Percentiles rank a stretch among this genome's conserved stretches.
These are phyloP conservation scores for Blakeslea trispora DNA, from an alignment of 371 early-diverging fungal species.

Conservation along the genomic window DNA sequence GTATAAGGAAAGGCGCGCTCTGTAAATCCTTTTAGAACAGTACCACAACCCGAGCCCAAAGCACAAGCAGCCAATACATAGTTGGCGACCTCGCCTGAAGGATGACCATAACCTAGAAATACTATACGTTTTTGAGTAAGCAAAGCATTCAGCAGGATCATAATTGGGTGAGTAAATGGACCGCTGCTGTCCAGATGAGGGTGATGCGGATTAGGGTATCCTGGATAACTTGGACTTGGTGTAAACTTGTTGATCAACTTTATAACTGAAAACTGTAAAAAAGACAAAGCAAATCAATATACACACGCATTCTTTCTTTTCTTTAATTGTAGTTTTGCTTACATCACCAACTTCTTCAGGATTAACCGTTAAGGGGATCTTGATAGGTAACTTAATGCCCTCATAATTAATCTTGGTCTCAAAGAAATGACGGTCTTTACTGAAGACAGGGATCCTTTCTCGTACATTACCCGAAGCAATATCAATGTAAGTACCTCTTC, in stretches of 20 bases:
- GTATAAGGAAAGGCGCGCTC: conserved; percentile 93
- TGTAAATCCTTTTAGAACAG: conserved; percentile 82
- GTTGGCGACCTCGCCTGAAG: conserved; percentile 91
- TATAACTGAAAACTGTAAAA: conserved; percentile 74
- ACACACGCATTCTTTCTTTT: background rate
- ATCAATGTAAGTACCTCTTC: conserved; percentile 57
- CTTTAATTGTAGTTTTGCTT: conserved; percentile 24
- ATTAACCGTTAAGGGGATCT: conserved; percentile 83
- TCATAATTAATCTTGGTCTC: conserved; percentile 85
- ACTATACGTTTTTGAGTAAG: conserved; percentile 92
- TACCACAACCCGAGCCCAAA: conserved; percentile 87
- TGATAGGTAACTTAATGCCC: conserved; percentile 79
- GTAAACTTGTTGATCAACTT: conserved; percentile 75
- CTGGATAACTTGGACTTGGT: conserved; percentile 45
- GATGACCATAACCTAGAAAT: conserved; percentile 89
- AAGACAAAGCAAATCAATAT: conserved; percentile 5
- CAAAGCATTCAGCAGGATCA: conserved; percentile 85
- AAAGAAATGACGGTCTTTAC: conserved; percentile 85
- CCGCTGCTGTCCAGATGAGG: conserved; percentile 88
- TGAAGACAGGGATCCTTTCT: conserved; percentile 47
- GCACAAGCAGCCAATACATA: conserved; percentile 92
- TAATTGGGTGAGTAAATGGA: conserved; percentile 80
- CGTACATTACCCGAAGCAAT: conserved; percentile 50
- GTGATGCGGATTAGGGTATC: conserved; percentile 72
- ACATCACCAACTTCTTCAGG: conserved; percentile 93